Evolutionary conservation across 176 grass and related monocot genomes (phyloP).

Genomic region (Zoysia pacifica): DNA sequence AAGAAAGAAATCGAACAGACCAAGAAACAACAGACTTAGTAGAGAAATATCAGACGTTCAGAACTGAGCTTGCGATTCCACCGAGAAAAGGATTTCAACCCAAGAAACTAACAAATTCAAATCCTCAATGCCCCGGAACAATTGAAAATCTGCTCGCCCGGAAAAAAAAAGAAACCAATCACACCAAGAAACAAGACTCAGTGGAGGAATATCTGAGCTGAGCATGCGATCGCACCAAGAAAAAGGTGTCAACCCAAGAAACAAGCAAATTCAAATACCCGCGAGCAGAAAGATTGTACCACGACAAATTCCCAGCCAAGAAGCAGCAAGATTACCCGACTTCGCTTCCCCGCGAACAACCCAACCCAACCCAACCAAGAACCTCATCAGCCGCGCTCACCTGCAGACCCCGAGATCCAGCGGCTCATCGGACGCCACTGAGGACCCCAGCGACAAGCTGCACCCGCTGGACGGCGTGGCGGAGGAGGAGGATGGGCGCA

Average conservation of each 20-base stretch:
- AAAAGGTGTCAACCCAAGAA: too few species aligned
- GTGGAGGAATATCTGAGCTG: too few species aligned
- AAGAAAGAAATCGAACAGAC: neutral
- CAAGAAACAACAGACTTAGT: neutral
- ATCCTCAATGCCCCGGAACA: neutral
- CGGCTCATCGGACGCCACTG: conserved; percentile 64
- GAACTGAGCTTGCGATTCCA: conserved; percentile 1
- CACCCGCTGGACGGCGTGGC: conserved; percentile 36
- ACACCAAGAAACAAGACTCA: neutral
- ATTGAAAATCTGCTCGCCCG: neutral
- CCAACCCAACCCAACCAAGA: conserved; percentile 9
- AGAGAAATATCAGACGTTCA: neutral
- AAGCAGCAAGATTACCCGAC: neutral
- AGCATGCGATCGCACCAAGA: too few species aligned
- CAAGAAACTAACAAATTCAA: neutral
- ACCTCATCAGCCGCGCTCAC: conserved; percentile 34
- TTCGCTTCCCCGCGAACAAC: conserved; percentile 22
- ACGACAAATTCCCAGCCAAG: neutral
- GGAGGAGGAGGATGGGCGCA: conserved; percentile 14
- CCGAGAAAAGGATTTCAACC: neutral
- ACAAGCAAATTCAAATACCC: too few species aligned
- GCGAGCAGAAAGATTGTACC: too few species aligned
- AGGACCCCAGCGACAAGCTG: conserved; percentile 58
- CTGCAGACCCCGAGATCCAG: conserved; percentile 59
- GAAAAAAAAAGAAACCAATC: neutral